phyloP scores from a whole-genome alignment of 2,329 filamentous ascomycete species.

The Basipetospora chlamydospora region DNA sequence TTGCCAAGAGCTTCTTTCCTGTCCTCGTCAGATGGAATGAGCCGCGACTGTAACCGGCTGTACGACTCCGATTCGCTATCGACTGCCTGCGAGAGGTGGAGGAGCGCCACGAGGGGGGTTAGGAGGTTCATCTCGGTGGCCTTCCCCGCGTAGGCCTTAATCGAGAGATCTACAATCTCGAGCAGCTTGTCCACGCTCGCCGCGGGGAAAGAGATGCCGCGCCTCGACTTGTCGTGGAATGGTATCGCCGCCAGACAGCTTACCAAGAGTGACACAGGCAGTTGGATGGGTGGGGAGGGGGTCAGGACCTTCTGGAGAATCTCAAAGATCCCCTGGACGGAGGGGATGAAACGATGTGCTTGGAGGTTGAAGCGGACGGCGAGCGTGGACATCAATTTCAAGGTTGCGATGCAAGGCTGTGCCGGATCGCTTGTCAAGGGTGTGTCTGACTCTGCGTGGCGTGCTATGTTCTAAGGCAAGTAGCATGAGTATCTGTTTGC shows the following conservation, averaged over 20 bases:
- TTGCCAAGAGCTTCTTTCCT: conserved; percentile 64
- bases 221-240: conserved; percentile 7
- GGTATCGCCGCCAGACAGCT: conserved; percentile 11
- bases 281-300: conserved; percentile 9
- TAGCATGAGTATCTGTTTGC: neutral
- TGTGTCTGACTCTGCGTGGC: conserved; percentile 8
- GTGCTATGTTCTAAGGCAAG: conserved; percentile 7
- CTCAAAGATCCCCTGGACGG: conserved; percentile 9
- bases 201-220: conserved; percentile 1
- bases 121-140: conserved; percentile 8
- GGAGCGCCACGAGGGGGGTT: conserved; percentile 8
- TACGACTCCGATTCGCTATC: conserved; percentile 14
- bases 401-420: conserved; percentile 9
- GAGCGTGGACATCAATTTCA: conserved; percentile 11
- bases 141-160: conserved; percentile 8
- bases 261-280: conserved; percentile 10
- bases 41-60: conserved; percentile 43
- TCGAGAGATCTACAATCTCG: conserved; percentile 8
- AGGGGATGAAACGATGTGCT: conserved; percentile 8
- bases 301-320: conserved; percentile 9
- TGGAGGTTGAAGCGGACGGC: conserved; percentile 10
- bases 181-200: conserved; percentile 7
- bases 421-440: conserved; percentile 9
- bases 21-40: conserved; percentile 68
- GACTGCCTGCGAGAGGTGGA: conserved; percentile 7